Evolutionary conservation across 2,329 filamentous ascomycete species (phyloP).

Genomic region (Neocatenulostroma microsporum): DNA sequence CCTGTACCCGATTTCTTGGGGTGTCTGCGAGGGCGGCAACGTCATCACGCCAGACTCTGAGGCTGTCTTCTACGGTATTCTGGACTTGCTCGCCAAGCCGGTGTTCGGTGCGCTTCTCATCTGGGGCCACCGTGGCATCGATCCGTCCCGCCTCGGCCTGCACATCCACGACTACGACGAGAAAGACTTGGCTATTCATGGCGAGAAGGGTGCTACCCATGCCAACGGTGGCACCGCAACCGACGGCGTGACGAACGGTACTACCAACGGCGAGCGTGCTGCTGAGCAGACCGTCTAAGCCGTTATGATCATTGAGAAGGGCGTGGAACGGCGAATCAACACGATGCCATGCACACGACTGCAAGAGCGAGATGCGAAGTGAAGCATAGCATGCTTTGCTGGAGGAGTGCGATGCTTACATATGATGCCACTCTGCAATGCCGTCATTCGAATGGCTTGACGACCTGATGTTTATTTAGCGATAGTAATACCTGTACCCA

Average conservation of each 20-base stretch:
- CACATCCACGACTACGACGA: constrained; percentile 40
- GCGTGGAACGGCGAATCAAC: too few relatives aligned
- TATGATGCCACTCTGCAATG: too few relatives aligned
- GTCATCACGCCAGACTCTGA: constrained; percentile 59
- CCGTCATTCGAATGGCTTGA: too few relatives aligned
- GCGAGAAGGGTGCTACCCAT: constrained; percentile 8
- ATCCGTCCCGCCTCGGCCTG: constrained; percentile 50
- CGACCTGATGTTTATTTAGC: too few relatives aligned
- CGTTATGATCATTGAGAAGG: too few relatives aligned
- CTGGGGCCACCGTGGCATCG: constrained; percentile 56
- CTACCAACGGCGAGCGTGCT: constrained; percentile 14
- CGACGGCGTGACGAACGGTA: constrained; percentile 19
- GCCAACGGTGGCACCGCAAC: constrained; percentile 10
- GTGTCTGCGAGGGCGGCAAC: constrained; percentile 56
- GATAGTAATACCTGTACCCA: too few relatives aligned
- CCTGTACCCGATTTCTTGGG: constrained; percentile 57
- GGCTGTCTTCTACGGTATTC: constrained; percentile 59
- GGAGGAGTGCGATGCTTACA: too few relatives aligned
- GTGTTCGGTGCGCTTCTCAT: constrained; percentile 55
- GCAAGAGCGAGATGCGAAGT: too few relatives aligned
- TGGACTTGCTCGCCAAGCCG: constrained; percentile 59
- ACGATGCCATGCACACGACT: too few relatives aligned
- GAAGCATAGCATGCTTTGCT: too few relatives aligned
- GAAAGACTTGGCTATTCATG: constrained; percentile 24
- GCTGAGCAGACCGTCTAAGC: constrained; percentile 6